These are phyloP conservation scores for Colletotrichum acutatum DNA, from an alignment of 2,329 filamentous ascomycete genomes.

Conservation along the genomic window DNA sequence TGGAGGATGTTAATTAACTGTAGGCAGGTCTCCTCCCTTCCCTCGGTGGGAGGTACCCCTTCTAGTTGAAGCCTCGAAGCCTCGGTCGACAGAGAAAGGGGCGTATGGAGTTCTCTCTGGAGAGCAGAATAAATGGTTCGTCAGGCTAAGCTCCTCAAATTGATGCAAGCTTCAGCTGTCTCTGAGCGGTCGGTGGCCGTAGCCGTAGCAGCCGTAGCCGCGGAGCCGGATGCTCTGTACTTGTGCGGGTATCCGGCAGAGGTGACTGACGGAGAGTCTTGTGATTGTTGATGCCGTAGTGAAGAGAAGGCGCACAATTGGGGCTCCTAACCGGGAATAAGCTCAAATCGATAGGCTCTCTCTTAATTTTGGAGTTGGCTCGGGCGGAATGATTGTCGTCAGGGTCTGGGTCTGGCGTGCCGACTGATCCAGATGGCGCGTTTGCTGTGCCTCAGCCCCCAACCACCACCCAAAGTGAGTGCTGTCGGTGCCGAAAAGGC, in stretches of 20 bases:
- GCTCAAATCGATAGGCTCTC: slow-evolving; percentile 9
- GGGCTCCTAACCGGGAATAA: slow-evolving; percentile 21
- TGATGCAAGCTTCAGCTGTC: not conserved
- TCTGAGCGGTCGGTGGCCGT: not conserved
- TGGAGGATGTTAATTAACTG: slow-evolving; percentile 9
- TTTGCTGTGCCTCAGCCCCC: slow-evolving; percentile 13
- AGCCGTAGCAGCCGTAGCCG: not conserved
- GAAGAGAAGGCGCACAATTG: not conserved
- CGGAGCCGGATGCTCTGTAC: not conserved
- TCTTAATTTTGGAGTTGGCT: not conserved
- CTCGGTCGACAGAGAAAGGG: not conserved
- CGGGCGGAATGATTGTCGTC: slow-evolving; percentile 15
- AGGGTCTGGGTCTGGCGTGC: slow-evolving; percentile 24
- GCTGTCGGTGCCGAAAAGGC: not conserved
- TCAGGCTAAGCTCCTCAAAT: not conserved
- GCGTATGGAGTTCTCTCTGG: not conserved
- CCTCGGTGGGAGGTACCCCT: not conserved
- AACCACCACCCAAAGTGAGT: not conserved
- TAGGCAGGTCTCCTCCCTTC: slow-evolving; percentile 4
- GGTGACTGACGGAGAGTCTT: not conserved
- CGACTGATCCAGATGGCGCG: slow-evolving; percentile 31
- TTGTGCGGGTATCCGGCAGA: slow-evolving; percentile 23
- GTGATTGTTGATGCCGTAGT: not conserved
- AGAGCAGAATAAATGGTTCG: not conserved
- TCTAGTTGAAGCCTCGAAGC: not conserved